Evolutionary conservation across 1,284 basidiomycete species (phyloP).

Genomic region (Ceratobasidium theobromae): DNA sequence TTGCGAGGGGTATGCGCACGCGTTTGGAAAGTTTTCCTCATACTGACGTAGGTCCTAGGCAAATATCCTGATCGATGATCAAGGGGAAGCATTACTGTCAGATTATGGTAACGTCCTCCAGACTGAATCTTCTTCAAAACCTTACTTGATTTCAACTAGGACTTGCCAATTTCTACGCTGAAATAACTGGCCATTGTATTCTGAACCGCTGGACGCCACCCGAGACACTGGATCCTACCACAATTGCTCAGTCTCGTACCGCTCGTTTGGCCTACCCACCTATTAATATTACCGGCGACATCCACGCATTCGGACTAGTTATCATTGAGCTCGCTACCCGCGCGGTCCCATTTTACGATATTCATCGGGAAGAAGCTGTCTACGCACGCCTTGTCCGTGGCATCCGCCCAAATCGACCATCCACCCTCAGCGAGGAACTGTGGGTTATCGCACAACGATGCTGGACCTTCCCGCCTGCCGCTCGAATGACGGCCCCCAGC

Average conservation of each 20-base stretch:
- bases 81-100: conserved; percentile 24
- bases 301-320: conserved; percentile 27
- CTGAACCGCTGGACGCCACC: conserved; percentile 28
- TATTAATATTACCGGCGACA: conserved; percentile 27
- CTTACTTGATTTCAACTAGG: neutral
- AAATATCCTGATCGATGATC: conserved; percentile 22
- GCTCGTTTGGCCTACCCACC: conserved; percentile 19
- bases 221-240: conserved; percentile 24
- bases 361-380: conserved; percentile 23
- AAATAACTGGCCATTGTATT: conserved; percentile 25
- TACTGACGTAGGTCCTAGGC: neutral
- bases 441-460: conserved; percentile 22
- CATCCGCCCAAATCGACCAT: conserved; percentile 10
- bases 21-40: neutral
- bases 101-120: conserved; percentile 4
- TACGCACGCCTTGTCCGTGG: conserved; percentile 24
- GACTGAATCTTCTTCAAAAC: neutral
- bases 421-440: neutral
- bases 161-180: conserved; percentile 23
- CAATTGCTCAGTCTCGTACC: conserved; percentile 24
- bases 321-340: conserved; percentile 24
- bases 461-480: conserved; percentile 21
- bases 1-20: conserved; percentile 6
- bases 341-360: conserved; percentile 13
- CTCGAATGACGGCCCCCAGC: conserved; percentile 6